Evolutionary conservation across 2,329 filamentous ascomycete genomes (phyloP), one percentile per base, ranked within the genome.

Genomic region (Calonectria crousiana): DNA sequence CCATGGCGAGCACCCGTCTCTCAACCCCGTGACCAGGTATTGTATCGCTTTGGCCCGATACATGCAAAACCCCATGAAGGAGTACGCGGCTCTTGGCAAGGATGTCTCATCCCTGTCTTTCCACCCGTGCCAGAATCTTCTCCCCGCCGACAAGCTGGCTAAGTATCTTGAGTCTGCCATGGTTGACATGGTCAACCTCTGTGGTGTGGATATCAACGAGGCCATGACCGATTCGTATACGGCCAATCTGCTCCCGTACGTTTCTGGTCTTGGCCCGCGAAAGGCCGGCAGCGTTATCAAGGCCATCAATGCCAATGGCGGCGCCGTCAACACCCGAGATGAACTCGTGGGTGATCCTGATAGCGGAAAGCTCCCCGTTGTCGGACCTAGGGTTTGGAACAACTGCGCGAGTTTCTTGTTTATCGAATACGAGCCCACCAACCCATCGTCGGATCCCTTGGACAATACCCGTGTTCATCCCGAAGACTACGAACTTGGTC

Each of bases 181-280:
- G 92, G 96, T 99, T 14, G 97, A 99, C 83, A 98, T 98, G 90
- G 97, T 99, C 79, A 99, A 99, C 83, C 92, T 99, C 53, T 95
- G 96, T 58, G 97, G 97, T 82, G 95, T 99, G 47, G 95, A 98
- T 80, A 94, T 99, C 82, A 98, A 98, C 80, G 96, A 98, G 78
- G 95, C 96, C 18, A 93, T 98, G 71, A 90, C 89, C 52, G 95
- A 98, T 83, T 83, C 92, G 1, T 95, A 97, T 81, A 94, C 94
- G 11, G 95, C 95, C 18, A 97, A 96, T 77, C 90, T 99, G 1
- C 89, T 99, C 47, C 96, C 96, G 5, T 99, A 96, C 79, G 92
- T 99, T 28, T 95, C 95, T 79, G 97, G 97, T 78, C 90, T 99
- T 32, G 97, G 97, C 26, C 96, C 95, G 30, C 93, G 97, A 80